Percentiles rank a stretch among this genome's conserved stretches.
Evolutionary conservation across 2,329 filamentous ascomycete species (phyloP).

Genomic region (Mycosphaerella sp.): DNA sequence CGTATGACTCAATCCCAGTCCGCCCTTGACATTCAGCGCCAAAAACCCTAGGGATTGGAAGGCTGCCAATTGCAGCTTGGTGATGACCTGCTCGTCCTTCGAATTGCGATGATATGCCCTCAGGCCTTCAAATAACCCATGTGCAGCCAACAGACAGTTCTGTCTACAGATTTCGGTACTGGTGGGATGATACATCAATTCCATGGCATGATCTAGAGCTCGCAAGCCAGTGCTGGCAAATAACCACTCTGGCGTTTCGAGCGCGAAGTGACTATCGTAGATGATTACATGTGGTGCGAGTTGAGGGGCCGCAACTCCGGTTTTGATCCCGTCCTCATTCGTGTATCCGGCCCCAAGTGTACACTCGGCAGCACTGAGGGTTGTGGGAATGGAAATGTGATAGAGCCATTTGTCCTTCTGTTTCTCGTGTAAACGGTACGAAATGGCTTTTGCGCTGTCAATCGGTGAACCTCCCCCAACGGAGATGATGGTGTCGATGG

Average conservation of each 20-base stretch:
- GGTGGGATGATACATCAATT: slow-evolving; percentile 48
- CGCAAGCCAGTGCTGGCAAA: slow-evolving; percentile 49
- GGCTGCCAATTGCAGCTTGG: slow-evolving; percentile 47
- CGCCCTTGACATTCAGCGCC: slow-evolving; percentile 46
- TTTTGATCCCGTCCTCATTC: slow-evolving; percentile 43
- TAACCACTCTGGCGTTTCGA: slow-evolving; percentile 46
- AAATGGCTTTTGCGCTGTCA: slow-evolving; percentile 46
- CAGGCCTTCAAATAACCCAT: slow-evolving; percentile 44
- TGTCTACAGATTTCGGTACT: slow-evolving; percentile 47
- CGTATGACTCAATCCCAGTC: slow-evolving; percentile 41
- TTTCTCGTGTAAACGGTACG: slow-evolving; percentile 40
- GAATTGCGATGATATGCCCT: slow-evolving; percentile 43
- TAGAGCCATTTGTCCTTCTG: slow-evolving; percentile 36
- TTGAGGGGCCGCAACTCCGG: slow-evolving; percentile 38
- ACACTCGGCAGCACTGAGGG: slow-evolving; percentile 50
- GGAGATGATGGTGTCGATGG: slow-evolving; percentile 50
- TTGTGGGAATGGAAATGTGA: slow-evolving; percentile 46
- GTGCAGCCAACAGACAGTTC: slow-evolving; percentile 41
- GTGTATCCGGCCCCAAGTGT: slow-evolving; percentile 50
- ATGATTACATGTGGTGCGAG: slow-evolving; percentile 46
- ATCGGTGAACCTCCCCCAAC: slow-evolving; percentile 53
- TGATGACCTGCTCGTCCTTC: slow-evolving; percentile 45
- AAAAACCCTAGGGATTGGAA: slow-evolving; percentile 48
- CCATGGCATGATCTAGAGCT: slow-evolving; percentile 52
- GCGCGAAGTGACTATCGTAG: slow-evolving; percentile 48